Base-by-base conservation (phyloP, 345 rosid genomes). In the Populus tremula region DNA sequence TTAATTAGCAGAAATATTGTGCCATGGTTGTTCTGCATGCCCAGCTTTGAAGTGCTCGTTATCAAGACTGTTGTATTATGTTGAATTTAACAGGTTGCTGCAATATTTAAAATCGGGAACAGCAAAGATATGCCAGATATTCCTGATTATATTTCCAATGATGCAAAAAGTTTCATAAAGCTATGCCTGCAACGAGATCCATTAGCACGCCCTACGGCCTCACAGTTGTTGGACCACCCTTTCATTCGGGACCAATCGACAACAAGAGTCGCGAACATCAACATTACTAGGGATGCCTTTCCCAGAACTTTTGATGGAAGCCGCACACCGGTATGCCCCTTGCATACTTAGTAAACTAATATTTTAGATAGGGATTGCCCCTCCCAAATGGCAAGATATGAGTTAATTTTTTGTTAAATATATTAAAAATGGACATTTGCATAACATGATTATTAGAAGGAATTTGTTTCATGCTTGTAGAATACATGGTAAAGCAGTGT, bases 41-140 rank as follows among this genome's bases (percentile, higher is more conserved):
- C 49, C 53, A 70, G 59, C 78, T 81, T 76, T 75, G 56, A 54
- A 66, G 41, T 41, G 29, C 64, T 71, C 74, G 18, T 25, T 33
- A 69, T 13, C 43, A 59, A 70, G 43, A 6, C 62, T 56, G 27
- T 64, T 79, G 80, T 39, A 54, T 75, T 74, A 35, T 82, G 29
- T 80, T 83, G 68, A 77, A 79, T 82, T 81, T 33, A 64, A 80
- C 91, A 95, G 99, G 98, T 95, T 70, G 99, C 99, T 76, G 99
- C 99, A 69, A 90, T 95, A 76, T 95, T 96, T 79, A 96, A 96
- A 84, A 96, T 96, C 36, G 97, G 99, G 79, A 96, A 93, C 87
- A 93, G 98, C 85, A 92, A 85, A 87, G 99, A 96, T 79, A 83
- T 87, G 74, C 99, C 99, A 17, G 94, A 92, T 50, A 92, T 96